Conservation (phyloP, 2,329 filamentous ascomycete genomes). For the Arthrobotrys iridis region DNA sequence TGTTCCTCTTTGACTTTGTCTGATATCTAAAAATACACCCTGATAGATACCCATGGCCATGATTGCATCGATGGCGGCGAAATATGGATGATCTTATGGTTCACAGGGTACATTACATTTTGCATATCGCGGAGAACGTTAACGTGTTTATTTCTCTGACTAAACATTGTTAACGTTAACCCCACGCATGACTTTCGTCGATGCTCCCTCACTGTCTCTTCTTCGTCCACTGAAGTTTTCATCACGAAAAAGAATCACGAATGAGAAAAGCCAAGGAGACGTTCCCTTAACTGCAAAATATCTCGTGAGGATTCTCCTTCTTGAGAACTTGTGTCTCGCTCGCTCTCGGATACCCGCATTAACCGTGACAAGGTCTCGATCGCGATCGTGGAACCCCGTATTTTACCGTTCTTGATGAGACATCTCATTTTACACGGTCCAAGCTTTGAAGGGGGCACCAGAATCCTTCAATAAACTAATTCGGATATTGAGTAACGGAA, state of each 20-base stretch:
- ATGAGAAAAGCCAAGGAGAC: neutral
- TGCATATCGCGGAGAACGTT: conserved; percentile 23
- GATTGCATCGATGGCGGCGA: conserved; percentile 20
- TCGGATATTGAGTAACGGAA: neutral
- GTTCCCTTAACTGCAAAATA: conserved; percentile 38
- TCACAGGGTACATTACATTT: conserved; percentile 24
- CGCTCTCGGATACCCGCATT: conserved; percentile 40
- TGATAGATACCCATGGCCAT: conserved; percentile 11
- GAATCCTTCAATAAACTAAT: neutral
- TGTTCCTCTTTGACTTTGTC: neutral
- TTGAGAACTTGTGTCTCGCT: conserved; percentile 42
- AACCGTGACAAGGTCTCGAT: conserved; percentile 38
- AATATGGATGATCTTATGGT: conserved; percentile 38
- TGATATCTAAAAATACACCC: conserved; percentile 37
- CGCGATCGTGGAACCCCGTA: conserved; percentile 47
- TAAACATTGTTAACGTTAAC: conserved; percentile 36
- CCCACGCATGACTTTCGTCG: conserved; percentile 21
- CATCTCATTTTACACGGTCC: conserved; percentile 43
- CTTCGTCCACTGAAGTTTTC: neutral
- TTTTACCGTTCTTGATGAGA: conserved; percentile 40
- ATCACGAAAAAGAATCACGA: conserved; percentile 27
- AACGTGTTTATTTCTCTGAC: conserved; percentile 34
- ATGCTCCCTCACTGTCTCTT: neutral
- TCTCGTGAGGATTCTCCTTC: conserved; percentile 51
- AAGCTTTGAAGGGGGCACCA: conserved; percentile 4